A percentile compares a stretch with the other conserved stretches of the same genome.
Evolutionary conservation across 352 stramenopile genomes (phyloP).

Genomic region (Globisporangium paroecandrum): DNA sequence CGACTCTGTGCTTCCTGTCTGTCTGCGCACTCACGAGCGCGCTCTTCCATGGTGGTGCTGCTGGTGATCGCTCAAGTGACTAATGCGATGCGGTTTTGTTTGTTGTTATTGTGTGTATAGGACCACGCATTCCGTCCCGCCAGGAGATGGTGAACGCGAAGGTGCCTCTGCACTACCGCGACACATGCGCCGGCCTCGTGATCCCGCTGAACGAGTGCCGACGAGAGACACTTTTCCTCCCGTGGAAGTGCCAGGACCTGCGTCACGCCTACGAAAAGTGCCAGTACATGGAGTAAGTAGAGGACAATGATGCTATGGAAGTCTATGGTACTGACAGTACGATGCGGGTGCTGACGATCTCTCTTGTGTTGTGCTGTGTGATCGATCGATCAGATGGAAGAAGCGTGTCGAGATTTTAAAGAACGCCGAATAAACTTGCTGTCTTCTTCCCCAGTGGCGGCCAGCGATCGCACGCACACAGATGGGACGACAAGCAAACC

Average conservation of each 20-base stretch:
- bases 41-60: neutral
- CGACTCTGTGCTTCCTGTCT: no score
- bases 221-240: constrained; percentile 91
- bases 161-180: constrained; percentile 92
- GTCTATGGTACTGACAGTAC: neutral
- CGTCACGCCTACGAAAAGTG: constrained; percentile 99
- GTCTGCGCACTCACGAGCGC: neutral
- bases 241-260: constrained; percentile 95
- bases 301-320: neutral
- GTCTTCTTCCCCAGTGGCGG: neutral
- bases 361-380: constrained; percentile 4
- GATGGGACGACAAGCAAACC: neutral
- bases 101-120: constrained; percentile 24
- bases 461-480: neutral
- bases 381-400: constrained; percentile 50
- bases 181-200: constrained; percentile 94
- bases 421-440: constrained; percentile 46
- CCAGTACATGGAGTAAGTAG: constrained; percentile 90
- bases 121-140: constrained; percentile 68
- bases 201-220: constrained; percentile 96
- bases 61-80: neutral
- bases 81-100: neutral
- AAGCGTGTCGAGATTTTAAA: constrained; percentile 82
- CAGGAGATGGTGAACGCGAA: constrained; percentile 93
- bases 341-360: neutral